These are phyloP conservation scores for Eucalyptus coolabah DNA, from an alignment of 345 rosid genomes.

Conservation along the genomic window DNA sequence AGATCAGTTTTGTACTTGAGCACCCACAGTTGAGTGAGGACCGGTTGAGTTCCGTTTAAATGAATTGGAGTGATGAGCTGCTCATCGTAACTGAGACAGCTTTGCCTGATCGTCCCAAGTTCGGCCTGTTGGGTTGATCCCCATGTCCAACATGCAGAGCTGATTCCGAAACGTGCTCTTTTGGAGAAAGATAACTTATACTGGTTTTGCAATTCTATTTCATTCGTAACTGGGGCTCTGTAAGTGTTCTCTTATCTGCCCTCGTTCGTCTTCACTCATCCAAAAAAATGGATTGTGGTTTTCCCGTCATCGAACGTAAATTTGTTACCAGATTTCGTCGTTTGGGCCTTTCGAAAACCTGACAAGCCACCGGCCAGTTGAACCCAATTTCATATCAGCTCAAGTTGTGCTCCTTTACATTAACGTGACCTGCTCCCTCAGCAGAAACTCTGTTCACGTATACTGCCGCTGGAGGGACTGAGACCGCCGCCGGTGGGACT, in stretches of 20 bases:
- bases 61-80: not conserved
- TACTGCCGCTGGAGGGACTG: rapidly evolving
- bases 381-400: not conserved
- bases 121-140: not conserved
- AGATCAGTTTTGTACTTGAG: not conserved
- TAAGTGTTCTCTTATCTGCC: not conserved
- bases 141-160: not conserved
- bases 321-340: not conserved
- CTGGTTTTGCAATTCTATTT: not conserved
- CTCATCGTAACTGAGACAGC: not conserved
- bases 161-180: not conserved
- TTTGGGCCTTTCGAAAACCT: not conserved
- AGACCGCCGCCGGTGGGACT: too few relatives aligned
- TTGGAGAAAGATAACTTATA: not conserved
- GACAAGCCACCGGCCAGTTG: not conserved
- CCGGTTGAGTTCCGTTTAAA: not conserved
- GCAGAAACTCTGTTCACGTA: not conserved
- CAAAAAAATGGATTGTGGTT: not conserved
- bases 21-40: not conserved
- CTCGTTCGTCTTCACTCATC: not conserved
- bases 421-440: not conserved
- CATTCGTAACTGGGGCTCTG: not conserved
- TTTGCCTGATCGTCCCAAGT: not conserved
- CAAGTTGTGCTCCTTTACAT: not conserved
- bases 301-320: not conserved